Percentiles rank a stretch among this genome's conserved stretches.
phyloP scores from a whole-genome alignment of 208 protist genomes.

The Wallacemonas sp. region DNA sequence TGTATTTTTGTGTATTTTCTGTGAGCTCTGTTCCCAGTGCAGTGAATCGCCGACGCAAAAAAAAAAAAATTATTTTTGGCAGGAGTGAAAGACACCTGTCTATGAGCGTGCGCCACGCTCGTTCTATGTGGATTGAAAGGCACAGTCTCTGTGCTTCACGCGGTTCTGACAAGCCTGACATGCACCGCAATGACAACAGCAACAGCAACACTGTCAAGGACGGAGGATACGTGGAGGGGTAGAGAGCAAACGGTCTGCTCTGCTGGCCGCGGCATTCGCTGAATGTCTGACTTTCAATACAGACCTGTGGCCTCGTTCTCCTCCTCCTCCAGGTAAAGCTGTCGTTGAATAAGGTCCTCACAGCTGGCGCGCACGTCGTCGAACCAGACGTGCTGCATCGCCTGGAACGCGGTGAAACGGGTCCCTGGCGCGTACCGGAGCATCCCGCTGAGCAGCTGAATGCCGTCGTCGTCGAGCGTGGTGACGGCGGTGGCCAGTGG shows the following conservation, averaged over 20 bases:
- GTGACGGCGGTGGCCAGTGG: slow-evolving; percentile 48
- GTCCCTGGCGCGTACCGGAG: slow-evolving; percentile 64
- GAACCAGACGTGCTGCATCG: slow-evolving; percentile 82
- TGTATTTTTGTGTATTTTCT: not conserved
- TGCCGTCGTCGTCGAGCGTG: slow-evolving; percentile 54
- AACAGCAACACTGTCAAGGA: too few relatives aligned
- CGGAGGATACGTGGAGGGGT: too few relatives aligned
- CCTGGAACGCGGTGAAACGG: slow-evolving; percentile 71
- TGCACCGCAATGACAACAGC: too few relatives aligned
- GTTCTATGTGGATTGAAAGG: too few relatives aligned
- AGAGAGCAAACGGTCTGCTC: too few relatives aligned
- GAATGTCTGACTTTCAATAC: not conserved
- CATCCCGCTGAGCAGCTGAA: slow-evolving; percentile 69
- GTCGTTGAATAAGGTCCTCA: slow-evolving; percentile 35
- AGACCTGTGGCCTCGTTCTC: not conserved
- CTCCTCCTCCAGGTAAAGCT: not conserved
- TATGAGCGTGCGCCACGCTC: too few relatives aligned
- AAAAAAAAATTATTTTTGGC: slow-evolving; percentile 11
- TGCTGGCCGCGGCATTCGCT: too few relatives aligned
- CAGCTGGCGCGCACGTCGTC: slow-evolving; percentile 70
- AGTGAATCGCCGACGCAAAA: too few relatives aligned
- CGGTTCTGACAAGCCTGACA: too few relatives aligned
- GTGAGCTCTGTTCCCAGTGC: too few relatives aligned
- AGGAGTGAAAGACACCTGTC: not conserved
- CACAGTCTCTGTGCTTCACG: too few relatives aligned